Base-by-base conservation (phyloP, 208 protist species). In the Novymonas esmeraldas region DNA sequence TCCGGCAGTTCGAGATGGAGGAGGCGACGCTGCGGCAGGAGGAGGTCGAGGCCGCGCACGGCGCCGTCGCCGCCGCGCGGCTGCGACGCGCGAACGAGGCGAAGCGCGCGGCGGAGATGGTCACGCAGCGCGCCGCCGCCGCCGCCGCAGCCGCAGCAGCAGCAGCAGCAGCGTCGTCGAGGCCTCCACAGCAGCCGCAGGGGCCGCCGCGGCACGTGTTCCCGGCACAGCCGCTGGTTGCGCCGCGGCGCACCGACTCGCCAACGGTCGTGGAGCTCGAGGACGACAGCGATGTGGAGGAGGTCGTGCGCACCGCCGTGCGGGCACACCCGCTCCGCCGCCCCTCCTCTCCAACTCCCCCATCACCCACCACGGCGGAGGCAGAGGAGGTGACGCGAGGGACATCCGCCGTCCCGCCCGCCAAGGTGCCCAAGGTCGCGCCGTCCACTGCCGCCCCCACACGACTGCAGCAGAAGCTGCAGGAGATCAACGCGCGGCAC, bases 1-100 rank as follows among this genome's bases (percentile, higher is more conserved):
- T 91, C 51, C 64, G 73, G 16, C 75, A 85, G 72, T 91, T 82
- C 39, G 87, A 89, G 61, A 64, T 76, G 49, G 77, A 91, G 50
- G 84, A 93, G 56, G 72, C 79, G 22, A 63, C 57, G 52, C 50
- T 67, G 34, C 14, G 56, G 22, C 55, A 42, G 28, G 71, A 79
- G 41, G 28, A 79, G 48, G 78, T 55, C 7, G 57, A 75, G 18
- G 58, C 55, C 20, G 46, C 45, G 45, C 60, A 74, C 44, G 16
- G 29, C 4, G 58, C 63, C 28, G 50, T 39, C 38, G 39, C 31
- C 36, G 52, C 57, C 31, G 52, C 58, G 66, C 54, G 73, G 68
- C 42, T 70, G 72, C 71, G 51, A n/a, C 52, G 51, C 26, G 26
- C 36, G 7, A 85, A 82, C 24, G 62, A 38, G 38, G 33, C 48